Percentiles rank a stretch among this genome's conserved stretches.
phyloP scores from a whole-genome alignment of 352 stramenopile species.

The Pythium sp. region DNA sequence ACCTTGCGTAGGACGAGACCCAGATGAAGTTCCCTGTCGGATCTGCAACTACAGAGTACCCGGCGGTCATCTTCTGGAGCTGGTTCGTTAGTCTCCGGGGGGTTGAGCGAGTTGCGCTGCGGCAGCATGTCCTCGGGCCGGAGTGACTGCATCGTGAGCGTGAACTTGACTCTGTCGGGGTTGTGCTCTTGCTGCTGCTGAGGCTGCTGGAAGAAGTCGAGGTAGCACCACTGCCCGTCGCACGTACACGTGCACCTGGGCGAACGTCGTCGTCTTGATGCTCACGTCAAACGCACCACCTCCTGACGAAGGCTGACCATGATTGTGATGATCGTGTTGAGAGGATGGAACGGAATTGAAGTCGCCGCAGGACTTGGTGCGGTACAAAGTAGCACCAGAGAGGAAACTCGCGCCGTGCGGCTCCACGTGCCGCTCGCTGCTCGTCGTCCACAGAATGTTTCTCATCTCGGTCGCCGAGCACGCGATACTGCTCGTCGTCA shows the following conservation, averaged over 20 bases:
- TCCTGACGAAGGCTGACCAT: too few species aligned
- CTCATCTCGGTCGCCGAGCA: slow-evolving; percentile 33
- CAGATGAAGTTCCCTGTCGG: slow-evolving; percentile 17
- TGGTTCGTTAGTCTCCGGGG: slow-evolving; percentile 8
- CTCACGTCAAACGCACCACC: slow-evolving; percentile 14
- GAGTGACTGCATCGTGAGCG: slow-evolving; percentile 32
- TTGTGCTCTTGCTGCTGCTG: not conserved
- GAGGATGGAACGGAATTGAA: not conserved
- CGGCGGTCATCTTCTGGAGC: slow-evolving; percentile 20
- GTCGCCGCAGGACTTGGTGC: slow-evolving; percentile 4
- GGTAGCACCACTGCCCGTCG: slow-evolving; percentile 51
- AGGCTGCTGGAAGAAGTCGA: slow-evolving; percentile 21
- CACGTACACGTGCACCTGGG: slow-evolving; percentile 29
- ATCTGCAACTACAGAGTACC: slow-evolving; percentile 23
- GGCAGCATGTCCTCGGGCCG: slow-evolving; percentile 19
- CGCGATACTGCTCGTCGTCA: slow-evolving; percentile 21
- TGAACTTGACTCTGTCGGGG: slow-evolving; percentile 16
- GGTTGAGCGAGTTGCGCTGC: slow-evolving; percentile 23
- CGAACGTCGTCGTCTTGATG: slow-evolving; percentile 38
- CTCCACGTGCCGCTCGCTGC: slow-evolving; percentile 19
- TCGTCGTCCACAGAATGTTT: slow-evolving; percentile 26
- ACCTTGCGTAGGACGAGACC: slow-evolving; percentile 34
- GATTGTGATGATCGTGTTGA: too few species aligned
- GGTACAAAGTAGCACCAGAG: slow-evolving; percentile 23
- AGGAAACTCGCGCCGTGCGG: slow-evolving; percentile 32